Conservation (phyloP, 148 eudicot genomes). For the Selenicereus undatus region DNA sequence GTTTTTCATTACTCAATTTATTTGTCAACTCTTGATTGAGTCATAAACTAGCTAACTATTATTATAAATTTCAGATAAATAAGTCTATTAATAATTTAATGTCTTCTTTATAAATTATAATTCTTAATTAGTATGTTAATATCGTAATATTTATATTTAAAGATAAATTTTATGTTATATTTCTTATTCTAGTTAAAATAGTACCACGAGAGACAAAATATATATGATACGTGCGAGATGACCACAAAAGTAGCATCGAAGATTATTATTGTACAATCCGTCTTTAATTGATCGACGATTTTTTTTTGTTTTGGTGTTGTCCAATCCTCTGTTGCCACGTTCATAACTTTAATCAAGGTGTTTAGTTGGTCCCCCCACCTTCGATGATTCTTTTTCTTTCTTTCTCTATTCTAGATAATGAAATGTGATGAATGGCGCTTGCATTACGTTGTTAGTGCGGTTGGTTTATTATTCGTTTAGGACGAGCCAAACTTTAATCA, state of each 20-base stretch:
- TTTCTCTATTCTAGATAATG: background rate
- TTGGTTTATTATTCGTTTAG: background rate
- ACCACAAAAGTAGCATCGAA: too few species aligned
- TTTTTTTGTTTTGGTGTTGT: background rate
- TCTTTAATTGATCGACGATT: background rate
- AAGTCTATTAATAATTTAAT: too few species aligned
- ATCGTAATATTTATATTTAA: too few species aligned
- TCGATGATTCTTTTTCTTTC: background rate
- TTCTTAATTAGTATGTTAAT: background rate
- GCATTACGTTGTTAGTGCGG: background rate
- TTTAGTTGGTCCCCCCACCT: background rate
- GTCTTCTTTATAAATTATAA: background rate
- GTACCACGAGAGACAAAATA: too few species aligned
- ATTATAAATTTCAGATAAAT: too few species aligned
- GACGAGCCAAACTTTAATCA: background rate
- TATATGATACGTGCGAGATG: too few species aligned
- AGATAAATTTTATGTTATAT: too few species aligned
- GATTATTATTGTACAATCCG: too few species aligned
- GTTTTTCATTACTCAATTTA: too few species aligned
- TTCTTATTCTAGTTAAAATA: too few species aligned
- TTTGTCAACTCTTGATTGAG: too few species aligned
- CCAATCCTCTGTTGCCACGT: background rate
- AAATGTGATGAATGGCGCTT: background rate
- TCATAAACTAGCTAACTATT: too few species aligned
- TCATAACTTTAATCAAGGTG: background rate